These are phyloP conservation scores for Graphilbum ipis-grandicollis DNA, from an alignment of 2,329 filamentous ascomycete genomes.

Conservation along the genomic window DNA sequence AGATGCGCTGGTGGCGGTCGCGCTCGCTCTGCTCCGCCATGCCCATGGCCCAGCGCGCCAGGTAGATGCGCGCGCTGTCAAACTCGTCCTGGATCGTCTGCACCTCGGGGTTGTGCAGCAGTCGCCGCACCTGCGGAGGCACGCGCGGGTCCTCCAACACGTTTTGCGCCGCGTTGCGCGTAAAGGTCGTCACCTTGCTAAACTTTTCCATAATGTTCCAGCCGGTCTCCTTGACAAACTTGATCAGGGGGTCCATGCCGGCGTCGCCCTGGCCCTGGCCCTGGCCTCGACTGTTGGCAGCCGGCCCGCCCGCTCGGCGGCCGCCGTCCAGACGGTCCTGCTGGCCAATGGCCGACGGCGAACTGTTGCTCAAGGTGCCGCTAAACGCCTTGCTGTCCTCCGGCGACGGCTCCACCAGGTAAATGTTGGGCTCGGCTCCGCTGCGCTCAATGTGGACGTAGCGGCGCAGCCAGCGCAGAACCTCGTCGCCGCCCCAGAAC, in stretches of 20 bases:
- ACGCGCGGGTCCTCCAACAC: slow-evolving; percentile 81
- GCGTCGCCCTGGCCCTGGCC: slow-evolving; percentile 31
- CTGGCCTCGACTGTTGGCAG: no score
- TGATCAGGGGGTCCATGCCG: slow-evolving; percentile 82
- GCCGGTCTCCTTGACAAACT: slow-evolving; percentile 82
- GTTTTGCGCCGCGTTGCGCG: slow-evolving; percentile 76
- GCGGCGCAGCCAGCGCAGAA: slow-evolving; percentile 73
- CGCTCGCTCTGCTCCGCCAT: slow-evolving; percentile 93
- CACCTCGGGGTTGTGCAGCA: slow-evolving; percentile 84
- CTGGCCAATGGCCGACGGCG: slow-evolving; percentile 24
- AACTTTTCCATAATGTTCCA: slow-evolving; percentile 97
- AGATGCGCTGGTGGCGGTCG: slow-evolving; percentile 72
- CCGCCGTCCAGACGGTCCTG: slow-evolving; percentile 19
- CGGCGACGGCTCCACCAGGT: slow-evolving; percentile 70
- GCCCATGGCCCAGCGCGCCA: slow-evolving; percentile 96
- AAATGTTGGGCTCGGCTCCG: slow-evolving; percentile 74
- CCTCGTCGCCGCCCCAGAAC: slow-evolving; percentile 97
- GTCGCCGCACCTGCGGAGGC: slow-evolving; percentile 68
- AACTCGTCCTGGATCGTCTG: slow-evolving; percentile 94
- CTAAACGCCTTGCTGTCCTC: slow-evolving; percentile 70
- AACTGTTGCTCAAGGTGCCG: slow-evolving; percentile 23
- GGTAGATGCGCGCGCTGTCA: slow-evolving; percentile 84
- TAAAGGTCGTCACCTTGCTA: slow-evolving; percentile 94
- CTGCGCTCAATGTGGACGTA: slow-evolving; percentile 76
- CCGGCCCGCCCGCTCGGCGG: no score